These are phyloP conservation scores for Phytophthora agathidicida DNA, from an alignment of 352 stramenopile genomes.

Conservation along the genomic window DNA sequence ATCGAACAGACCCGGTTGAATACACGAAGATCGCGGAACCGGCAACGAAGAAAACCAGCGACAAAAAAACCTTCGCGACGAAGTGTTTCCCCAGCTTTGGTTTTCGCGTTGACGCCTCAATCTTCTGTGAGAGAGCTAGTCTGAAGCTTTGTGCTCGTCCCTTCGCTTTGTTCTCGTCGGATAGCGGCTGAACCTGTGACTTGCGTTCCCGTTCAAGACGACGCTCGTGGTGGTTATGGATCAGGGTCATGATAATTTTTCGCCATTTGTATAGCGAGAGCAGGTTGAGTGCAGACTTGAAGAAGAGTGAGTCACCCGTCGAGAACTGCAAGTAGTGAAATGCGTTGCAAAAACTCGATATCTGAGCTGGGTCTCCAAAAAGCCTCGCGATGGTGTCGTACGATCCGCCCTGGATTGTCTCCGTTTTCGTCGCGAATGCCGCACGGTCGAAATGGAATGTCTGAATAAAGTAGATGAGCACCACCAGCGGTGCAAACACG, in stretches of 20 bases:
- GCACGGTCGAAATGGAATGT: slow-evolving; percentile 49
- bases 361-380: slow-evolving; percentile 47
- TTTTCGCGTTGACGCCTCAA: slow-evolving; percentile 10
- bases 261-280: slow-evolving; percentile 53
- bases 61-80: slow-evolving; percentile 23
- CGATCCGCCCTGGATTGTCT: slow-evolving; percentile 25
- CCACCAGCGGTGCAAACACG: slow-evolving; percentile 52
- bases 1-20: slow-evolving; percentile 32
- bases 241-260: slow-evolving; percentile 38
- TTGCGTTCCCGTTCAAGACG: slow-evolving; percentile 16
- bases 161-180: slow-evolving; percentile 6
- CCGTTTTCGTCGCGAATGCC: slow-evolving; percentile 41
- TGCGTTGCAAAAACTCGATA: slow-evolving; percentile 48
- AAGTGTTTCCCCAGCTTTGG: slow-evolving; percentile 29
- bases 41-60: slow-evolving; percentile 38
- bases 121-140: slow-evolving; percentile 3
- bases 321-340: slow-evolving; percentile 57
- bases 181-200: slow-evolving; percentile 14
- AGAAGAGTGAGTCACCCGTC: slow-evolving; percentile 18
- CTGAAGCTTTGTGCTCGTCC: slow-evolving; percentile 12
- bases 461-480: slow-evolving; percentile 48
- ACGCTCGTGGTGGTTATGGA: slow-evolving; percentile 27
- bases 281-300: slow-evolving; percentile 43
- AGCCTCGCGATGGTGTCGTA: slow-evolving; percentile 52
- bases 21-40: slow-evolving; percentile 39